phyloP scores from a whole-genome alignment of 139 green algal species.

The Closterium sp. region DNA sequence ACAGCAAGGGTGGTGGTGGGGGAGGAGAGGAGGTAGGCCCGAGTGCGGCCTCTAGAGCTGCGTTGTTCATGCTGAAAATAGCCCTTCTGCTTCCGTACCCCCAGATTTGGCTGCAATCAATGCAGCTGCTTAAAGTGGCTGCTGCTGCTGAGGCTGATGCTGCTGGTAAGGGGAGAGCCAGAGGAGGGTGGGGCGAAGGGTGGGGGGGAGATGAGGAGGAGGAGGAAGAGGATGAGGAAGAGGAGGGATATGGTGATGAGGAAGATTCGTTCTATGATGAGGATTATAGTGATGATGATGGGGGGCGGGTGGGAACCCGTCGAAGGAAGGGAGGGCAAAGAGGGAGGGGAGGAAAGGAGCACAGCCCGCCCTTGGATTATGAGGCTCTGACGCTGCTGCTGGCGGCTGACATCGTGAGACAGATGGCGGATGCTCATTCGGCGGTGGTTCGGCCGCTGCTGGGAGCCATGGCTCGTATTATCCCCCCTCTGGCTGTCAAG shows the following conservation, averaged over 20 bases:
- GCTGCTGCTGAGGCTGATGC: background rate
- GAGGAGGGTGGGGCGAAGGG: background rate
- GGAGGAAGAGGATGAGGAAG: background rate
- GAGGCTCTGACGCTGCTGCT: background rate
- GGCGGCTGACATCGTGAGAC: background rate
- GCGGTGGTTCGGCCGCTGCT: background rate
- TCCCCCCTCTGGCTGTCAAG: background rate
- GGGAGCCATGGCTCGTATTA: background rate
- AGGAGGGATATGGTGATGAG: background rate
- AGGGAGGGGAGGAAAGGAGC: background rate
- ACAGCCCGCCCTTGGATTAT: background rate
- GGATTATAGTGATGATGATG: background rate
- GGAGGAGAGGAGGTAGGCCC: too few species aligned
- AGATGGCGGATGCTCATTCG: background rate
- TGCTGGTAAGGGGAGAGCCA: background rate
- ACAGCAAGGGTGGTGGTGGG: too few species aligned
- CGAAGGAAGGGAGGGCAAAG: background rate
- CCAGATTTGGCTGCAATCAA: background rate
- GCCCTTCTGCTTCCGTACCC: background rate
- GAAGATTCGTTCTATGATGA: background rate
- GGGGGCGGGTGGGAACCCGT: background rate
- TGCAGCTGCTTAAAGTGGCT: background rate
- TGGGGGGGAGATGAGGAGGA: background rate
- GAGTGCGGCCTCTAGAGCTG: background rate
- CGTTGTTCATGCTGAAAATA: background rate